Conservation (phyloP, 306 rosid genomes). For the Bauhinia variegata region DNA sequence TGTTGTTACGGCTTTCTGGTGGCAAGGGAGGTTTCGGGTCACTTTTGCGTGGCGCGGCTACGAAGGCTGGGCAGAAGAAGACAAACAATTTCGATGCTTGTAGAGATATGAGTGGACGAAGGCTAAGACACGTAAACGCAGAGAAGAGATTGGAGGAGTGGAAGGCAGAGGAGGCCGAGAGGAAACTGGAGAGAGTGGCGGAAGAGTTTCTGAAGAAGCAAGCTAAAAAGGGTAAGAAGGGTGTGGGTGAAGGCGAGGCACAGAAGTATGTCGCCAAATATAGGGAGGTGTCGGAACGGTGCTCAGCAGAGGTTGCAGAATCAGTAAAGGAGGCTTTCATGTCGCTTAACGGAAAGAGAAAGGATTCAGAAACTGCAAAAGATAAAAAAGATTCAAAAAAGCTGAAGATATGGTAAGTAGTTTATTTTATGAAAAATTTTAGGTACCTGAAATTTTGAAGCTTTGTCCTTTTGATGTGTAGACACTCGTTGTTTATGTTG, state of each 20-base stretch:
- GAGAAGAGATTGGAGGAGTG: constrained; percentile 95
- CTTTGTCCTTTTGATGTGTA: neutral
- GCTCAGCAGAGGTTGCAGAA: constrained; percentile 68
- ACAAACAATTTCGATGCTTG: constrained; percentile 96
- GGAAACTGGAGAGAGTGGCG: constrained; percentile 75
- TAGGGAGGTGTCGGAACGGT: constrained; percentile 77
- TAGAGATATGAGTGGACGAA: constrained; percentile 94
- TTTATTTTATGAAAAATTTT: neutral
- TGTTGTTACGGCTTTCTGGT: constrained; percentile 69
- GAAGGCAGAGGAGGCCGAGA: constrained; percentile 76
- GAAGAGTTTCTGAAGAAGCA: constrained; percentile 76
- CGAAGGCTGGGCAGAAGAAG: constrained; percentile 96
- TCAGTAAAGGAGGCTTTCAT: constrained; percentile 72
- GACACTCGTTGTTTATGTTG: neutral
- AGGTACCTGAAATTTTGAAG: neutral
- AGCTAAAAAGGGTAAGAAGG: constrained; percentile 84
- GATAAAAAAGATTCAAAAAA: constrained; percentile 50
- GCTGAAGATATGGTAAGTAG: constrained; percentile 73
- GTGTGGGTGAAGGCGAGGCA: constrained; percentile 67
- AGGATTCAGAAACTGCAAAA: constrained; percentile 24
- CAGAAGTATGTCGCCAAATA: constrained; percentile 85
- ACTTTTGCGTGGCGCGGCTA: constrained; percentile 86
- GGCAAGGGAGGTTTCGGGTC: constrained; percentile 99
- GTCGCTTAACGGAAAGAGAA: constrained; percentile 58
- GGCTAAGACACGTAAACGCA: constrained; percentile 94